Base-by-base conservation (phyloP, 1,284 basidiomycete species). In the Mycosarcoma mackinlayi region DNA sequence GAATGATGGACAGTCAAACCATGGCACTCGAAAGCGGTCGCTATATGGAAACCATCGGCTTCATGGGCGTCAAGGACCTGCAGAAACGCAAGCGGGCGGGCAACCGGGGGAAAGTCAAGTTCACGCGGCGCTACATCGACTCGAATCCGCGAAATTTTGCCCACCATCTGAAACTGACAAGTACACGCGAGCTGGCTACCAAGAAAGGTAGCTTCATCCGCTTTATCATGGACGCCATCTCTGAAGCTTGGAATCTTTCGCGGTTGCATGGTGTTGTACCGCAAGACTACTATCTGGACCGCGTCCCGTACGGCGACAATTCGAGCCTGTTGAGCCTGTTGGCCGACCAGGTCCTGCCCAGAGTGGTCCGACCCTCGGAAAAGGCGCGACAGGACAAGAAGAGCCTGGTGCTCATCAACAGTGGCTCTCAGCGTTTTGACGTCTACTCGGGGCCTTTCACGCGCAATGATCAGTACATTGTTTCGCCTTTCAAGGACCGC, bases 81-180 rank as follows among this genome's bases (percentile, higher is more conserved):
- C 52, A 64, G 28, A 69, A 55, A 21, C 52, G 62, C 25, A 60
- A 62, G 21, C 49, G 49, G 4, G 47, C 60, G 3, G 58, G 70
- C 14, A 67, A 76, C 16, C 70, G 75, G n/a, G 54, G 59, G 14
- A 63, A 59, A 14, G 77, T 85, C 24, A 73, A 77, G 11, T 82
- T 85, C 16, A 77, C 83, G 21, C 66, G 86, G 16, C 69, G 84
- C 7, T 86, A 86, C 75, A 77, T 86, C 27, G 85, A 86, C 54
- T 83, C 83, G 23, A 86, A 85, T 69, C 80, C 83, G 4, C 72
- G 81, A n/a, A 81, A 84, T 67, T 84, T 74, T 48, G 69, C 73
- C 5, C 58, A 65, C 39, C 75, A 77, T 24, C 58, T 74, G 5
- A 46, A 53, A 18, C 70, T 81, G 21, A 38, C 38, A 10, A 53